phyloP scores from a whole-genome alignment of 176 grass and related monocot genomes.

The Oryza brachyantha region DNA sequence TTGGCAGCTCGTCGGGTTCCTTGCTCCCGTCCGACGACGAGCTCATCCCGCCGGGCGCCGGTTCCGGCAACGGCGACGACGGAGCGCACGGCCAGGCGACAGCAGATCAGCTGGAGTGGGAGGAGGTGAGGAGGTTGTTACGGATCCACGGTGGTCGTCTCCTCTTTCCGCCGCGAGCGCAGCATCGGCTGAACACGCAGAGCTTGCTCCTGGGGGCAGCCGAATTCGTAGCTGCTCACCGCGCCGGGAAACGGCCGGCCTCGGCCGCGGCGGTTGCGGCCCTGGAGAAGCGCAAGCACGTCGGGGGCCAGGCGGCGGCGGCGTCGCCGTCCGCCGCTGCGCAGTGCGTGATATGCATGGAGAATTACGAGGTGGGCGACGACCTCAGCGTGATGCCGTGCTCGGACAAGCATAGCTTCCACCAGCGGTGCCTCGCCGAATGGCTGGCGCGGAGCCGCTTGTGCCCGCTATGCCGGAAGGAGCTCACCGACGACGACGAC shows the following conservation, averaged over 20 bases:
- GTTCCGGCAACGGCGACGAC: no score
- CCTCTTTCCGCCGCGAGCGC: no score
- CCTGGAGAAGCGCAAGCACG: not conserved
- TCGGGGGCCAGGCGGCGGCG: not conserved
- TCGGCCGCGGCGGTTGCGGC: not conserved
- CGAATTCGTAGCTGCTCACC: no score
- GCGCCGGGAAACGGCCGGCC: not conserved
- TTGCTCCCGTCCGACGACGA: not conserved
- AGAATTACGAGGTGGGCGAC: slow-evolving; percentile 4
- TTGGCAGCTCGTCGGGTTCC: not conserved
- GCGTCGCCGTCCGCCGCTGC: not conserved
- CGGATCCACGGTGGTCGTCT: not conserved
- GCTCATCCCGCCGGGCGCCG: not conserved
- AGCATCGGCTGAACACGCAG: no score
- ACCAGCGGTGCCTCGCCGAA: not conserved
- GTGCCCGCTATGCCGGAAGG: slow-evolving; percentile 6
- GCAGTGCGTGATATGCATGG: not conserved
- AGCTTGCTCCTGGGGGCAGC: no score
- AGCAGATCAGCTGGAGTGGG: no score
- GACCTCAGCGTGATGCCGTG: slow-evolving; percentile 14
- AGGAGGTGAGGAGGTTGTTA: not conserved
- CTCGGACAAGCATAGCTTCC: not conserved
- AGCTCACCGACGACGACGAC: no score
- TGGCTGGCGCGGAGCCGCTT: not conserved
- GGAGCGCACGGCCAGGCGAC: no score